Evolutionary conservation across 495 filamentous ascomycete species (phyloP).

Genomic region (Melanomma pulvis-pyrius): DNA sequence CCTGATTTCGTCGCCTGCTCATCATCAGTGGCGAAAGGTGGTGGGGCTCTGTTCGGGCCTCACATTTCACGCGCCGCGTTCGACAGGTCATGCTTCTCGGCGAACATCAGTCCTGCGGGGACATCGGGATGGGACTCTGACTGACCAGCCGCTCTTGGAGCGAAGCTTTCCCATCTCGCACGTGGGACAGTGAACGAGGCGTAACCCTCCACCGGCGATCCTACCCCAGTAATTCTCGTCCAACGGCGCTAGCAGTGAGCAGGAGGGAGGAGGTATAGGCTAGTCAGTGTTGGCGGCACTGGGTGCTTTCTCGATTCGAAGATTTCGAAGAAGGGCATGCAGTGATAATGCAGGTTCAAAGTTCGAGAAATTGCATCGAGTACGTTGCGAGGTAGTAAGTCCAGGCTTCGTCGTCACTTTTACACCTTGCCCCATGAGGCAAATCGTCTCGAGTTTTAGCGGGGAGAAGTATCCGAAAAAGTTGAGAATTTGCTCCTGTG

Average conservation of each 20-base stretch:
- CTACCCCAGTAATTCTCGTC: neutral
- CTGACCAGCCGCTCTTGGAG: constrained; percentile 14
- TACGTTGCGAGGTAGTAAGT: neutral
- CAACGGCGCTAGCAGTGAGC: neutral
- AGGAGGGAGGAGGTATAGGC: neutral
- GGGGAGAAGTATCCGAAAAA: neutral
- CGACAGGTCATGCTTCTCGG: constrained; percentile 8
- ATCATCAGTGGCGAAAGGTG: neutral
- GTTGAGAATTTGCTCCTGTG: neutral
- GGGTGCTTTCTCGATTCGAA: neutral
- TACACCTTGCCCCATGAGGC: neutral
- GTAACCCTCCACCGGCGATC: neutral
- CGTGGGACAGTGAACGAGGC: neutral
- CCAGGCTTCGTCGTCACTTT: neutral
- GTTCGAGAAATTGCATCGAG: neutral
- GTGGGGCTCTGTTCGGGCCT: neutral
- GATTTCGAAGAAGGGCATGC: neutral
- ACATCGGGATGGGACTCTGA: neutral
- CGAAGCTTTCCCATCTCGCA: constrained; percentile 14
- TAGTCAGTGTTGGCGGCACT: no score
- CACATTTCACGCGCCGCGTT: constrained; percentile 13
- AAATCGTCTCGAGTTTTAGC: constrained; percentile 1
- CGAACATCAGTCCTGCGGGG: neutral
- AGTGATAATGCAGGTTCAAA: neutral
- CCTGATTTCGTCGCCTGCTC: constrained; percentile 15